These are phyloP conservation scores for Adansonia rubrostipa DNA, from an alignment of 441 rosid genomes.

Conservation along the genomic window DNA sequence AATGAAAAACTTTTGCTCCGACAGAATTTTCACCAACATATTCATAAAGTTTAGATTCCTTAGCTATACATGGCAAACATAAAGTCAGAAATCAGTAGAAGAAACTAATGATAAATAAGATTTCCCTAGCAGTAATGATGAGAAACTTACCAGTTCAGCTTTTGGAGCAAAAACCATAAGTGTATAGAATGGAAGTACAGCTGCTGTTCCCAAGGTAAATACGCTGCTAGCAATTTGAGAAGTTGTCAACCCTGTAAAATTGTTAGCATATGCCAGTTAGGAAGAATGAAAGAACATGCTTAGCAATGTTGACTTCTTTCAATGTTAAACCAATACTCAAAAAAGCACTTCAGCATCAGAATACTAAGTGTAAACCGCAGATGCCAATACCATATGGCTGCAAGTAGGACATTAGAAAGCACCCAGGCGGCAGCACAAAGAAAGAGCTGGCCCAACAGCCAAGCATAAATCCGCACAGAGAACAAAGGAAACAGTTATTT, in stretches of 20 bases:
- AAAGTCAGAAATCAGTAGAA: neutral
- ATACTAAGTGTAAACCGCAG: constrained; percentile 2
- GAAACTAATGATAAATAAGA: neutral
- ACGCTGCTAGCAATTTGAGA: constrained; percentile 69
- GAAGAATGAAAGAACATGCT: neutral
- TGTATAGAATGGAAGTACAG: constrained; percentile 89
- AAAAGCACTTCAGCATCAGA: constrained; percentile 2
- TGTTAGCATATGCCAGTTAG: constrained; percentile 9
- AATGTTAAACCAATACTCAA: neutral
- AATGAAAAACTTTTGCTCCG: neutral
- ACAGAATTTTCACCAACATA: neutral
- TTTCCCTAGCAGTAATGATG: neutral
- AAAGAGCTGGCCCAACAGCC: neutral
- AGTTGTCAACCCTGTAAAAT: constrained; percentile 58
- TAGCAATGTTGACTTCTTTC: neutral
- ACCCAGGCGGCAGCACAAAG: neutral
- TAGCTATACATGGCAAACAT: neutral
- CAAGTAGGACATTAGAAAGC: neutral
- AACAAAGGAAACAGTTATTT: constrained; percentile 18
- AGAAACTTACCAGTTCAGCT: constrained; percentile 62
- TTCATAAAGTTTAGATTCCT: constrained; percentile 1
- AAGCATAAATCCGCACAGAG: constrained; percentile 1
- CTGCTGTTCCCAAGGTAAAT: constrained; percentile 74
- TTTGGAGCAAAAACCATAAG: constrained; percentile 93
- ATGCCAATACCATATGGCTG: neutral